Evolutionary conservation across 371 early-diverging fungal species (phyloP).

Genomic region (Mucor ambiguus): DNA sequence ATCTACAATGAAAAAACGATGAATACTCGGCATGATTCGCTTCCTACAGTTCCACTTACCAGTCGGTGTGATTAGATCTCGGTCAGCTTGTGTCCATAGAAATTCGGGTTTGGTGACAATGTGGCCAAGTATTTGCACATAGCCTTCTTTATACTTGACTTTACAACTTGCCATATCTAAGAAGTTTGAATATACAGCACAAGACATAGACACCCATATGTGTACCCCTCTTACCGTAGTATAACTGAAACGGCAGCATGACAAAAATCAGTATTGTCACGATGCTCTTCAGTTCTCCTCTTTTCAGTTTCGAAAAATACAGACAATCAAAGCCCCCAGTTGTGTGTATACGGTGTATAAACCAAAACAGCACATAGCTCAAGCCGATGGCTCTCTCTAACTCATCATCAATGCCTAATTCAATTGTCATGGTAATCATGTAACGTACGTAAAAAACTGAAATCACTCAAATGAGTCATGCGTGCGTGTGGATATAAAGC

Average conservation of each 20-base stretch:
- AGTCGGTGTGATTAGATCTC: slow-evolving; percentile 43
- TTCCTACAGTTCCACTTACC: slow-evolving; percentile 18
- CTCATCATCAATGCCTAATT: not conserved
- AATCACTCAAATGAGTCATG: slow-evolving; percentile 34
- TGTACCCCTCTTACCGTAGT: slow-evolving; percentile 33
- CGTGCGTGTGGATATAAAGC: not conserved
- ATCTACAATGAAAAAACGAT: slow-evolving; percentile 7
- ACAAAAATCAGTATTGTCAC: slow-evolving; percentile 43
- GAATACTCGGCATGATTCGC: not conserved
- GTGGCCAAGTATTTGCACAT: slow-evolving; percentile 26
- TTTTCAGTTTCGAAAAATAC: slow-evolving; percentile 27
- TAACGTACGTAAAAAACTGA: slow-evolving; percentile 29
- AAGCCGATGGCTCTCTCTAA: slow-evolving; percentile 46
- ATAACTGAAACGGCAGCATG: slow-evolving; percentile 52
- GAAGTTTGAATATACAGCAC: slow-evolving; percentile 5
- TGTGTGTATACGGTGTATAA: slow-evolving; percentile 36
- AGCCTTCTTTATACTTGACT: slow-evolving; percentile 56
- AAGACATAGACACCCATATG: not conserved
- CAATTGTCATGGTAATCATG: not conserved
- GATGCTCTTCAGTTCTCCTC: slow-evolving; percentile 52
- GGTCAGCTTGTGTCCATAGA: slow-evolving; percentile 48
- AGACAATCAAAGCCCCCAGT: slow-evolving; percentile 43
- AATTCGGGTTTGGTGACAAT: slow-evolving; percentile 43
- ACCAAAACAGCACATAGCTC: slow-evolving; percentile 40
- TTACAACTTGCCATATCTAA: slow-evolving; percentile 45